These are phyloP conservation scores for Trichocomaceae sp. DNA, from an alignment of 2,329 filamentous ascomycete genomes.

Conservation along the genomic window DNA sequence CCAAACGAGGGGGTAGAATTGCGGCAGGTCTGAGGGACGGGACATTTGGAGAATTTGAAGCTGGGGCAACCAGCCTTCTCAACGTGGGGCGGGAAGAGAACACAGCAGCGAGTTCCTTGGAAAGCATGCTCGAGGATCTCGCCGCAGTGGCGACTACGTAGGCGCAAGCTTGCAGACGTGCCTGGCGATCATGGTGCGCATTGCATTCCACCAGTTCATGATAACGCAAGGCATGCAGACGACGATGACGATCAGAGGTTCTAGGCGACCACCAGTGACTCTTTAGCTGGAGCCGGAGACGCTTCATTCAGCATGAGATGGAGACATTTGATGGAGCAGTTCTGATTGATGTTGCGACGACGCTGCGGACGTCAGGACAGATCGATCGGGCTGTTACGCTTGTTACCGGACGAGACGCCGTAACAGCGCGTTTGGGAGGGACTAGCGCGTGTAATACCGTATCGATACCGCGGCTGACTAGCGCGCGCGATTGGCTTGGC, in stretches of 20 bases:
- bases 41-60: constrained; percentile 8
- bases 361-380: background rate
- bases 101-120: constrained; percentile 4
- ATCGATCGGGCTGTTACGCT: background rate
- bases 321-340: background rate
- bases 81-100: constrained; percentile 1
- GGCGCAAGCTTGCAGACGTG: constrained; percentile 18
- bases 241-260: background rate
- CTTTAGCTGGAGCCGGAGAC: constrained; percentile 2
- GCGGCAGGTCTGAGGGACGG: background rate
- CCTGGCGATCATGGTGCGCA: constrained; percentile 23
- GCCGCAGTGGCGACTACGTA: constrained; percentile 10
- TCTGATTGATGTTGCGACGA: background rate
- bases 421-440: background rate
- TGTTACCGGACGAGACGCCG: background rate
- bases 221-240: constrained; percentile 24
- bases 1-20: background rate
- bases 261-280: constrained; percentile 6
- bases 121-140: constrained; percentile 4
- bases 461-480: background rate
- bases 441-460: background rate
- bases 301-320: constrained; percentile 11
- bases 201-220: constrained; percentile 20
- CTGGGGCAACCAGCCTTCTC: background rate
- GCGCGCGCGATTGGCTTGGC: background rate